phyloP scores from a whole-genome alignment of 129 eudicot genomes.

The Chrysanthemum makinoi region DNA sequence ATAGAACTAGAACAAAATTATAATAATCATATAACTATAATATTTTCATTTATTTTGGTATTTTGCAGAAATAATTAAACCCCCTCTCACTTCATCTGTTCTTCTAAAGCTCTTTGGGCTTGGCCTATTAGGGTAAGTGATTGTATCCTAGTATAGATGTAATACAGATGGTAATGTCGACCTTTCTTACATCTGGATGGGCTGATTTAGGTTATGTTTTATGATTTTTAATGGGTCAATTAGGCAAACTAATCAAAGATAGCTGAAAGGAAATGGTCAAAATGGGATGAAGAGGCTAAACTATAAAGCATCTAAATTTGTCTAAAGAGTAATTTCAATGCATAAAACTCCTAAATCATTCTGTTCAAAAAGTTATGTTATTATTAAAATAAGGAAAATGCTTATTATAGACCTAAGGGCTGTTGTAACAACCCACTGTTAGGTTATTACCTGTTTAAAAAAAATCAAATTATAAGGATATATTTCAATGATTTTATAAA shows the following conservation, averaged over 20 bases:
- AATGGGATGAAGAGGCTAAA: neutral
- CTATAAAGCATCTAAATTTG: neutral
- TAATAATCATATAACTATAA: no score
- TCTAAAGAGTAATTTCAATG: conserved; percentile 2
- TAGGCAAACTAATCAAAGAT: neutral
- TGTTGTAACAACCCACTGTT: no score
- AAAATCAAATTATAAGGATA: no score
- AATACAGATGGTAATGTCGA: neutral
- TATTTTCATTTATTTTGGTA: no score
- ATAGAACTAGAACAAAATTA: neutral
- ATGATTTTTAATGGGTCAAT: neutral
- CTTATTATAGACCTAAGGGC: no score
- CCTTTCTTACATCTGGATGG: neutral
- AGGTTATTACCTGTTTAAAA: no score
- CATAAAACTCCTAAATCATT: conserved; percentile 7
- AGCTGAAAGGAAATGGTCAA: neutral
- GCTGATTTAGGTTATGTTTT: neutral
- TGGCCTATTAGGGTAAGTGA: conserved; percentile 48
- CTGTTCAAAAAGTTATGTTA: neutral
- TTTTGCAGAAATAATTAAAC: conserved; percentile 41
- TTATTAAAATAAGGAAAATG: neutral
- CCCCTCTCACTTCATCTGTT: conserved; percentile 42
- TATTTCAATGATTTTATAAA: no score
- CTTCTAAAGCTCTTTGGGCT: conserved; percentile 39
- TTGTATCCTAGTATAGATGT: neutral